Percentiles rank a stretch among this genome's conserved stretches.
Conservation (phyloP, 176 grass and related monocot genomes). For the Luzula sylvatica region DNA sequence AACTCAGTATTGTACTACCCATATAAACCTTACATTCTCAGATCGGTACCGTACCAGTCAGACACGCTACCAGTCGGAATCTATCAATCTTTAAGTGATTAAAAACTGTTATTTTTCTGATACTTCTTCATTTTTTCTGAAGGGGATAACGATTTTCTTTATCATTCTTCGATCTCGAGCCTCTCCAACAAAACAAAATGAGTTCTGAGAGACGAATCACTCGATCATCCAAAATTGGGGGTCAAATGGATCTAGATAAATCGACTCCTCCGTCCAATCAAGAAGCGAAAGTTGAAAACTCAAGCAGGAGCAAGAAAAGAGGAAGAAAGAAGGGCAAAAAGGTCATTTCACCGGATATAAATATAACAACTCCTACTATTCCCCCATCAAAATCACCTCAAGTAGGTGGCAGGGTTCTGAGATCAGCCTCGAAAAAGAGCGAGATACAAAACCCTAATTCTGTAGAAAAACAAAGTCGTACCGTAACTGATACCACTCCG, state of each 20-base stretch:
- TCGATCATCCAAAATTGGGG: neutral
- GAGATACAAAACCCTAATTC: neutral
- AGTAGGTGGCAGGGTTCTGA: conserved; percentile 41
- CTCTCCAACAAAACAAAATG: too few species aligned
- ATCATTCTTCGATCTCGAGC: too few species aligned
- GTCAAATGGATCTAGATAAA: conserved; percentile 1
- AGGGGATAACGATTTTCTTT: too few species aligned
- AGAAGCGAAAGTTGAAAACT: conserved; percentile 9
- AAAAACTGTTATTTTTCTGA: too few species aligned
- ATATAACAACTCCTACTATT: conserved; percentile 11
- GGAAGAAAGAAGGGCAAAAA: conserved; percentile 22
- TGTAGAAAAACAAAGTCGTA: neutral
- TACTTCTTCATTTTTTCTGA: too few species aligned
- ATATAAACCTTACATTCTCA: too few species aligned
- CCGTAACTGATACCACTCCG: conserved; percentile 11
- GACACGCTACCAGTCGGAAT: too few species aligned
- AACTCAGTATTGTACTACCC: too few species aligned
- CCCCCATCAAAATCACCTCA: conserved; percentile 56
- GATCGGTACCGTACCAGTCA: too few species aligned
- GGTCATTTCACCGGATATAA: conserved; percentile 3
- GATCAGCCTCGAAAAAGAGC: conserved; percentile 35
- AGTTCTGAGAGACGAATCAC: neutral
- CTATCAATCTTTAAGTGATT: too few species aligned
- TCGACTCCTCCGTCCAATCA: conserved; percentile 8
- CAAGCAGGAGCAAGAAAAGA: neutral